phyloP scores from a whole-genome alignment of 2,329 filamentous ascomycete genomes.

The Penicillium sp. region DNA sequence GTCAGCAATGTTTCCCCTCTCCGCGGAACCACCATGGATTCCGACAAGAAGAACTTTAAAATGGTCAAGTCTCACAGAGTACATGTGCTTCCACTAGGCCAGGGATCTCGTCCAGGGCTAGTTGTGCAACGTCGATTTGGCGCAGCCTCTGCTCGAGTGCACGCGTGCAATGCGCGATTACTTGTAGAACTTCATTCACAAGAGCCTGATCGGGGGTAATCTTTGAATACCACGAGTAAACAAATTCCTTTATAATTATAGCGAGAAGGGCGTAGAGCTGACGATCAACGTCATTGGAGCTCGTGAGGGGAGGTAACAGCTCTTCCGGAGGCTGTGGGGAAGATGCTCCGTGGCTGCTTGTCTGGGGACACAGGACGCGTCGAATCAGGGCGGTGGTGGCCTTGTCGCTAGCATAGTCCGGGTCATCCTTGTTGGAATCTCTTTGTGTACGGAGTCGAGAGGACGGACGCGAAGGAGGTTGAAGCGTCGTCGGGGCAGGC shows the following conservation, averaged over 20 bases:
- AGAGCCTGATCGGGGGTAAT: constrained; percentile 90
- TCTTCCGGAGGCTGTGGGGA: constrained; percentile 70
- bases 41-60: constrained; percentile 1
- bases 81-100: constrained; percentile 78
- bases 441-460: constrained; percentile 31
- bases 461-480: constrained; percentile 29
- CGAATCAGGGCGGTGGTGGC: constrained; percentile 80
- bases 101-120: constrained; percentile 85
- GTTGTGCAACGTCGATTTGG: constrained; percentile 74
- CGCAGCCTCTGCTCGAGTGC: constrained; percentile 82
- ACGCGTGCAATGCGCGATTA: constrained; percentile 88
- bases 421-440: constrained; percentile 38
- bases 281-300: constrained; percentile 87
- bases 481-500: constrained; percentile 25
- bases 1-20: constrained; percentile 27
- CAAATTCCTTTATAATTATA: constrained; percentile 83
- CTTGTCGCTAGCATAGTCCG: constrained; percentile 65
- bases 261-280: constrained; percentile 91
- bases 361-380: constrained; percentile 74
- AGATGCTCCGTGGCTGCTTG: constrained; percentile 46
- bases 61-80: constrained; percentile 56
- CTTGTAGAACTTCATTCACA: constrained; percentile 80
- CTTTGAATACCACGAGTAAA: constrained; percentile 88
- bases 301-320: constrained; percentile 84
- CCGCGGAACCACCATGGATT: constrained; percentile 17